Evolutionary conservation across 768 basidiomycete species (phyloP).

Genomic region (Suillus hirtellus): DNA sequence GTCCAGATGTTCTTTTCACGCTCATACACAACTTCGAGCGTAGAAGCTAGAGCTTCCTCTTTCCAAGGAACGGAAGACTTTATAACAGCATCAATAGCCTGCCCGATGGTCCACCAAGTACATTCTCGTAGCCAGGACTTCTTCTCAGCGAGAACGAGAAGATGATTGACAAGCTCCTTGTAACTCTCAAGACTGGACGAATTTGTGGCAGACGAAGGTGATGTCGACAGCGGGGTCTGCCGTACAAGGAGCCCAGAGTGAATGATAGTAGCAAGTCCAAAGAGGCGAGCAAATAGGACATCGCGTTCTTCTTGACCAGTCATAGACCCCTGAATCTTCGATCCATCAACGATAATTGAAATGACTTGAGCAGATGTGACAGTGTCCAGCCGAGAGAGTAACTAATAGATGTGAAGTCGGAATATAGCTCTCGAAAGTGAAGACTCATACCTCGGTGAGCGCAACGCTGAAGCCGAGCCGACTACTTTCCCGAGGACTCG

Average conservation of each 20-base stretch:
- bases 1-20: constrained; percentile 55
- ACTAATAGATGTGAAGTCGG: constrained; percentile 41
- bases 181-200: constrained; percentile 63
- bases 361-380: constrained; percentile 78
- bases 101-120: constrained; percentile 79
- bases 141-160: constrained; percentile 71
- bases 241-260: constrained; percentile 82
- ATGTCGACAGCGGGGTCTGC: constrained; percentile 50
- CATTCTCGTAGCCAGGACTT: constrained; percentile 93
- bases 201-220: constrained; percentile 51
- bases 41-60: constrained; percentile 53
- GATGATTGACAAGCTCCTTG: constrained; percentile 53
- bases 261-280: constrained; percentile 83
- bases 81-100: constrained; percentile 61
- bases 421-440: constrained; percentile 8
- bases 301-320: constrained; percentile 93
- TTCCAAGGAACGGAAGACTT: constrained; percentile 71
- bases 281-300: constrained; percentile 86
- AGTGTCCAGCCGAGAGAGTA: constrained; percentile 75
- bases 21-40: constrained; percentile 52
- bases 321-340: constrained; percentile 74
- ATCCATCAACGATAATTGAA: constrained; percentile 68
- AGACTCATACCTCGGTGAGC: constrained; percentile 77
- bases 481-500: constrained; percentile 91
- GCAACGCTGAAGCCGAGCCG: constrained; percentile 95